These are phyloP conservation scores for Vinca major DNA, from an alignment of 305 asterid species.

Conservation along the genomic window DNA sequence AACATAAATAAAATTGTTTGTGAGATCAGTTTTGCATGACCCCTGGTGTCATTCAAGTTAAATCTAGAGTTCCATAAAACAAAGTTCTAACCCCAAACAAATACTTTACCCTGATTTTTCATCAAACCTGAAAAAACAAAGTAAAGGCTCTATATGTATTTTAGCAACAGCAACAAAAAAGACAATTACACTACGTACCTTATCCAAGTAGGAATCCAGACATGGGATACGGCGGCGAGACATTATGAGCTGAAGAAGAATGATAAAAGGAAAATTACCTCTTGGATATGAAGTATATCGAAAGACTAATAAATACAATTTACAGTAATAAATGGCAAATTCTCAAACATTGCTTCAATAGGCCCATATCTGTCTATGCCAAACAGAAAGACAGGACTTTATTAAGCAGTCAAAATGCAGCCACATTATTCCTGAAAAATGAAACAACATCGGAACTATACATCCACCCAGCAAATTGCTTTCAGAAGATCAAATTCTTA, in stretches of 20 bases:
- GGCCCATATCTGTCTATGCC: background rate
- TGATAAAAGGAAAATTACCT: background rate
- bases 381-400: background rate
- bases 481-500: background rate
- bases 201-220: constrained; percentile 89
- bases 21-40: background rate
- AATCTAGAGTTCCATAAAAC: background rate
- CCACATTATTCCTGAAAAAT: background rate
- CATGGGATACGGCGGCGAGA: constrained; percentile 96
- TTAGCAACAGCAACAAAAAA: background rate
- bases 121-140: background rate
- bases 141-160: background rate
- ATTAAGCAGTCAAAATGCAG: background rate
- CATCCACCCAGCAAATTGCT: background rate
- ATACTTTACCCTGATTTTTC: background rate
- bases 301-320: background rate
- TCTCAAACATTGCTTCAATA: background rate
- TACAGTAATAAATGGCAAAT: background rate
- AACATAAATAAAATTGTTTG: background rate
- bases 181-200: constrained; percentile 37
- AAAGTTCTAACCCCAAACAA: background rate
- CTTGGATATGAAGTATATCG: background rate
- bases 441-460: background rate
- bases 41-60: background rate
- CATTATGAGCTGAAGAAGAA: constrained; percentile 73